phyloP scores from a whole-genome alignment of 202 grass and related monocot genomes.

The Carex sylvatica region DNA sequence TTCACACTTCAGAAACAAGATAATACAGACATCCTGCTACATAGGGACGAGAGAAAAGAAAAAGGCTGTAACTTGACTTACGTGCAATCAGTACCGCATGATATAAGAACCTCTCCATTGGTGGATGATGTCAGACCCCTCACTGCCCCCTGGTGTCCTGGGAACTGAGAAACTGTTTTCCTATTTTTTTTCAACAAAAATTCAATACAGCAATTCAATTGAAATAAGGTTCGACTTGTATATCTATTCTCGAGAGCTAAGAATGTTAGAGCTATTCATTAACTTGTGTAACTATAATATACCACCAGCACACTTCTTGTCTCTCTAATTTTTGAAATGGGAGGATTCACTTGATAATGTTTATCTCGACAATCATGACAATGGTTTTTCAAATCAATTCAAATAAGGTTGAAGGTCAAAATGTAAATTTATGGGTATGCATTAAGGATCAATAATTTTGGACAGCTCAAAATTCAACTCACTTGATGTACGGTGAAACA shows the following conservation, averaged over 20 bases:
- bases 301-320: not conserved
- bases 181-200: conserved; percentile 39
- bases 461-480: not conserved
- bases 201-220: not conserved
- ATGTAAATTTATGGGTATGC: not conserved
- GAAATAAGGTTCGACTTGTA: not conserved
- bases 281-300: not conserved
- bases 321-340: not conserved
- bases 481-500: not conserved
- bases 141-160: conserved; percentile 86
- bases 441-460: not conserved
- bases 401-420: not conserved
- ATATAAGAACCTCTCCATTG: conserved; percentile 82
- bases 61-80: conserved; percentile 38
- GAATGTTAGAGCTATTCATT: not conserved
- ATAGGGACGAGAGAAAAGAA: not conserved
- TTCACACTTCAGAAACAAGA: not conserved
- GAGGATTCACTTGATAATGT: not conserved
- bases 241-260: not conserved
- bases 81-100: conserved; percentile 89
- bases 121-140: conserved; percentile 84
- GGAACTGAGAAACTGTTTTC: conserved; percentile 79
- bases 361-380: not conserved
- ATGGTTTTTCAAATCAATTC: not conserved
- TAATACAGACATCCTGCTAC: not conserved